Percentiles rank a stretch among this genome's conserved stretches.
phyloP scores from a whole-genome alignment of 371 early-diverging fungal genomes.

The Mucor racemosus region DNA sequence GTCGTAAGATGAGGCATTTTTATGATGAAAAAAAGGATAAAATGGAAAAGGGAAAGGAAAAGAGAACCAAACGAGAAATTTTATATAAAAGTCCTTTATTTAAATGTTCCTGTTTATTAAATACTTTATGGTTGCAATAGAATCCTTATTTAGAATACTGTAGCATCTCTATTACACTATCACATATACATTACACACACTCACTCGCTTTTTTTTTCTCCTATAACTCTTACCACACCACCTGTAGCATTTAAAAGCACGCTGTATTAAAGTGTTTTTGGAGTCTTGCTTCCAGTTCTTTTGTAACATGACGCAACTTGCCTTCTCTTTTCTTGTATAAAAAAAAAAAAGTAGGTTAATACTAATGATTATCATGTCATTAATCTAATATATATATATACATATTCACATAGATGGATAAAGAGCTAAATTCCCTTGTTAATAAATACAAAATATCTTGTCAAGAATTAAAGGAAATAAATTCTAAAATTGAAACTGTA shows the following conservation, averaged over 20 bases:
- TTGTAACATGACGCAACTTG: conserved; percentile 7
- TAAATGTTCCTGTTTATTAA: conserved; percentile 7
- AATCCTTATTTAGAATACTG: background rate
- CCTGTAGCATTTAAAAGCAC: background rate
- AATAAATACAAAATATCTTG: conserved; percentile 24
- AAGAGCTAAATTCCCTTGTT: conserved; percentile 19
- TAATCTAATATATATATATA: background rate
- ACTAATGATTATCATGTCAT: background rate
- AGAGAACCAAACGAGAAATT: background rate
- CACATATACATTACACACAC: background rate
- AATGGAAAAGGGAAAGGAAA: background rate
- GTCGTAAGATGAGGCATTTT: conserved; percentile 22
- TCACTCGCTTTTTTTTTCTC: background rate
- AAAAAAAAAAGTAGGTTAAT: background rate
- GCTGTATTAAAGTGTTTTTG: background rate
- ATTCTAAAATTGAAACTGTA: conserved; percentile 17
- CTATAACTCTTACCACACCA: background rate
- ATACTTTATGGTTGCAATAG: background rate
- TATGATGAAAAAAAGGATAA: background rate
- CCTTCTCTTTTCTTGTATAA: background rate
- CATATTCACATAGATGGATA: conserved; percentile 14
- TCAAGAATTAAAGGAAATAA: conserved; percentile 24
- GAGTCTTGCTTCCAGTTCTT: too few relatives aligned
- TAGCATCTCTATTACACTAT: background rate
- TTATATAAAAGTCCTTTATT: background rate